Base-by-base conservation (phyloP, 2,329 filamentous ascomycete species). In the Colletotrichum euphorbiae region DNA sequence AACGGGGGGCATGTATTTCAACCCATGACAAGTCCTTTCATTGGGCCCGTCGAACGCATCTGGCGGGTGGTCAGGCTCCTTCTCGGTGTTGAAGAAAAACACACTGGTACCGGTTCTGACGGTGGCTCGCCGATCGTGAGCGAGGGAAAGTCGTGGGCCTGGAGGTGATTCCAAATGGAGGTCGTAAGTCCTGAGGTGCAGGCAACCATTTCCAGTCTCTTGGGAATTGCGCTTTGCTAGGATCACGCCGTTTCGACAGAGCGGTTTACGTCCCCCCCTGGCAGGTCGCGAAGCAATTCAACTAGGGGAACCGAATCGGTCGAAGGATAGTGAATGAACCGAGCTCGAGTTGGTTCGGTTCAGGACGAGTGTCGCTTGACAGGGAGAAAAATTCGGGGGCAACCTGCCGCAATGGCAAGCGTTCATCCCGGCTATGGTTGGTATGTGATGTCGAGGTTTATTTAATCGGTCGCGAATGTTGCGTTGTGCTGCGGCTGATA, bases 121-220 rank as follows among this genome's bases (percentile, higher is more conserved):
- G n/a, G 24, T 40, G 28, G 65, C 65, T 54, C 61, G n/a, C n/a
- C n/a, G n/a, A n/a, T n/a, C n/a, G 45, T 55, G 54, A 66, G 17
- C 48, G 61, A 64, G 61, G 61, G 64, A 57, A 46, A 48, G 59
- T 67, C 48, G 48, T 55, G 65, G 46, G 61, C 42, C 65, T 64
- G 54, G 54, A 59, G 54, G 54, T 61, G 54, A 68, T 50, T 56
- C 65, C 65, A 15, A 59, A 68, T 54, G 48, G 40, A 65, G 54
- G 17, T 62, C 21, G 46, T 42, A 46, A 36, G 46, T 66, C 61
- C 66, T 65, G 48, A 65, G 61, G 66, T 65, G 61, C 66, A 69
- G 62, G 46, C 66, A 69, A 69, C 66, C 61, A 64, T 65, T 69
- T 69, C 66, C 66, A 69, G 66, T 52, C 43, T 42, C 66, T 69